phyloP scores from a whole-genome alignment of 805 yeast species.

The Barnettozyma salicaria region DNA sequence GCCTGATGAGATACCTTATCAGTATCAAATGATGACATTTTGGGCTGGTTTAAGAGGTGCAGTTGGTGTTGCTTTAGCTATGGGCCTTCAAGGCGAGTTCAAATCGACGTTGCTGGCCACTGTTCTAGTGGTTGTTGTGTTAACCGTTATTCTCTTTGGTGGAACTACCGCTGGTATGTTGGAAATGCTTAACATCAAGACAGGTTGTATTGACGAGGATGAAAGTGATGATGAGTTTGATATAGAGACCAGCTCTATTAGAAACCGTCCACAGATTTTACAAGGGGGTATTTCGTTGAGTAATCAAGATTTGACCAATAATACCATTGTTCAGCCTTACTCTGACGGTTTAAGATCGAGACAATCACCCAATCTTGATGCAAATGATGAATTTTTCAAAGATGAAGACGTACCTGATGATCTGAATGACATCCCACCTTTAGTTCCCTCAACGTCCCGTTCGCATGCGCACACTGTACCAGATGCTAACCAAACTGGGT shows the following conservation, averaged over 20 bases:
- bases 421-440: slow-evolving; percentile 25
- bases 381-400: slow-evolving; percentile 20
- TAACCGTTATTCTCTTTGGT: slow-evolving; percentile 93
- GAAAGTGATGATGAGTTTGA: slow-evolving; percentile 95
- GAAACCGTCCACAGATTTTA: slow-evolving; percentile 7
- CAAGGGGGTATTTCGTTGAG: slow-evolving; percentile 5
- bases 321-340: slow-evolving; percentile 18
- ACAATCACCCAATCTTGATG: slow-evolving; percentile 19
- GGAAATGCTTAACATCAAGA: slow-evolving; percentile 85
- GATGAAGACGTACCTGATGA: slow-evolving; percentile 21
- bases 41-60: slow-evolving; percentile 99
- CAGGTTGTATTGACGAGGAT: slow-evolving; percentile 80
- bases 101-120: slow-evolving; percentile 88
- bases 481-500: slow-evolving; percentile 4
- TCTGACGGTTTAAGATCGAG: slow-evolving; percentile 25
- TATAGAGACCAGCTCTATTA: slow-evolving; percentile 58
- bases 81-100: slow-evolving; percentile 93
- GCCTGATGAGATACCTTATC: slow-evolving; percentile 89
- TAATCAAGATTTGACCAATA: slow-evolving; percentile 2
- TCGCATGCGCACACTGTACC: not conserved
- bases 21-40: slow-evolving; percentile 96
- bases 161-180: slow-evolving; percentile 99
- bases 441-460: slow-evolving; percentile 13
- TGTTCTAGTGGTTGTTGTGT: slow-evolving; percentile 90
- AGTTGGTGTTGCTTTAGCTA: slow-evolving; percentile 97